Conservation (phyloP, 768 basidiomycete species). For the Pleurotus citrinopileatus region DNA sequence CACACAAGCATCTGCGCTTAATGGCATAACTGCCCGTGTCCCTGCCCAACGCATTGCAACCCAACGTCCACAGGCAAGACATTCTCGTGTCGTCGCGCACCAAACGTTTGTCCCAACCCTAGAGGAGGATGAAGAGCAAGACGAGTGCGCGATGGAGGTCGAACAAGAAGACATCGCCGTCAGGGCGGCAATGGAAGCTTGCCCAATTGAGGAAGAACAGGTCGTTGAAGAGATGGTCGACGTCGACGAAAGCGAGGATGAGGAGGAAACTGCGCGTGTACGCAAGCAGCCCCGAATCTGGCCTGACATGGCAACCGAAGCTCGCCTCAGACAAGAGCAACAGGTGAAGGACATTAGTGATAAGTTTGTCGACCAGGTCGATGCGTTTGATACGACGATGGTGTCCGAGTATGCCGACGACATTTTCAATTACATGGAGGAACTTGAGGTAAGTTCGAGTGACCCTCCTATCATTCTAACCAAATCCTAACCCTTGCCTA, state of each 20-base stretch:
- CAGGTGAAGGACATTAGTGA: constrained; percentile 70
- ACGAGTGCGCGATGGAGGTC: constrained; percentile 62
- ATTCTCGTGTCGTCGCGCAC: constrained; percentile 41
- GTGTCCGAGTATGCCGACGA: constrained; percentile 99
- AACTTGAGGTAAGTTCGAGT: constrained; percentile 71
- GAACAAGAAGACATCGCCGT: constrained; percentile 53
- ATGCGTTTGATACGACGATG: constrained; percentile 86
- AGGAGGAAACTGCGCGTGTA: constrained; percentile 29
- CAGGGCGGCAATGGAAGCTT: constrained; percentile 16
- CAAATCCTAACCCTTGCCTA: constrained; percentile 16
- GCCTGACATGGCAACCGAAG: constrained; percentile 72
- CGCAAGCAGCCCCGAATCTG: constrained; percentile 53
- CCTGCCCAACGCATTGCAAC: constrained; percentile 3
- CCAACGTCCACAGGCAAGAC: constrained; percentile 23
- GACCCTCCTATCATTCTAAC: not conserved
- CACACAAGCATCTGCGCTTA: constrained; percentile 26
- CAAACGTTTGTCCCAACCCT: constrained; percentile 17
- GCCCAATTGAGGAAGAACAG: constrained; percentile 41
- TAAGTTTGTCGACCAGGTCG: constrained; percentile 66
- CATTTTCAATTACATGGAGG: constrained; percentile 94
- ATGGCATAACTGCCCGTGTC: constrained; percentile 37
- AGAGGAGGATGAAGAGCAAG: constrained; percentile 39
- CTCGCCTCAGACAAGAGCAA: constrained; percentile 51
- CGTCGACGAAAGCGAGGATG: constrained; percentile 45
- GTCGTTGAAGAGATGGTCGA: constrained; percentile 68